A percentile compares a stretch with the other conserved stretches of the same genome.
Conservation (phyloP, 2,329 filamentous ascomycete species). For the Truncatella angustata region DNA sequence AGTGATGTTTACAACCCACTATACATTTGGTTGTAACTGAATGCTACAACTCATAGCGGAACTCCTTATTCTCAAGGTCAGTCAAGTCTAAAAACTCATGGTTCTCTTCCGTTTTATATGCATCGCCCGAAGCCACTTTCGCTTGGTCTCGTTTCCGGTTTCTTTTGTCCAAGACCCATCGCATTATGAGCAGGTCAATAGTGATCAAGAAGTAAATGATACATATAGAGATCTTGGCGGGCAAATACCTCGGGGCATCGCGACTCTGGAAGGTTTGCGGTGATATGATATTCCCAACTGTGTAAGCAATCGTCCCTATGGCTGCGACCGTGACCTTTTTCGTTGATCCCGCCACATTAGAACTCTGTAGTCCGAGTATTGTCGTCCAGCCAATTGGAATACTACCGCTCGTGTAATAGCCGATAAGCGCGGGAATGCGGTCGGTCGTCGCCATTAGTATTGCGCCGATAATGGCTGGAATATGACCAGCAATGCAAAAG, state of each 20-base stretch:
- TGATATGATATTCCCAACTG: conserved; percentile 39
- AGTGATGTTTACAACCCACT: no score
- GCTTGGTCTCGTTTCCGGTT: conserved; percentile 26
- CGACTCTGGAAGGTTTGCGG: conserved; percentile 38
- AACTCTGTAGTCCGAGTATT: conserved; percentile 32
- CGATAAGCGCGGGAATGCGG: conserved; percentile 32
- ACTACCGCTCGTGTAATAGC: conserved; percentile 35
- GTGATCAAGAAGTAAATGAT: conserved; percentile 11
- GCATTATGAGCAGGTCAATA: conserved; percentile 20
- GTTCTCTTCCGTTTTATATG: conserved; percentile 26
- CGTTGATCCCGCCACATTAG: conserved; percentile 33
- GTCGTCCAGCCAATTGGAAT: conserved; percentile 37
- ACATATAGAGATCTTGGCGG: conserved; percentile 16
- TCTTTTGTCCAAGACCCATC: conserved; percentile 25
- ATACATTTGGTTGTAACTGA: no score
- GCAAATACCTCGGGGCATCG: conserved; percentile 25
- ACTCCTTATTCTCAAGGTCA: conserved; percentile 25
- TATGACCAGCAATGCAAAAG: conserved; percentile 33
- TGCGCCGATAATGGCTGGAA: conserved; percentile 33
- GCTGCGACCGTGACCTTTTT: conserved; percentile 34
- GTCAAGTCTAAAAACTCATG: conserved; percentile 30
- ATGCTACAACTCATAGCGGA: conserved; percentile 19
- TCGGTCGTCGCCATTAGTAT: conserved; percentile 36
- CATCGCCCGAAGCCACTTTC: conserved; percentile 21
- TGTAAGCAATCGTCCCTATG: conserved; percentile 34